Base-by-base conservation (phyloP, 257 asterid genomes). In the Plectranthus barbatus region DNA sequence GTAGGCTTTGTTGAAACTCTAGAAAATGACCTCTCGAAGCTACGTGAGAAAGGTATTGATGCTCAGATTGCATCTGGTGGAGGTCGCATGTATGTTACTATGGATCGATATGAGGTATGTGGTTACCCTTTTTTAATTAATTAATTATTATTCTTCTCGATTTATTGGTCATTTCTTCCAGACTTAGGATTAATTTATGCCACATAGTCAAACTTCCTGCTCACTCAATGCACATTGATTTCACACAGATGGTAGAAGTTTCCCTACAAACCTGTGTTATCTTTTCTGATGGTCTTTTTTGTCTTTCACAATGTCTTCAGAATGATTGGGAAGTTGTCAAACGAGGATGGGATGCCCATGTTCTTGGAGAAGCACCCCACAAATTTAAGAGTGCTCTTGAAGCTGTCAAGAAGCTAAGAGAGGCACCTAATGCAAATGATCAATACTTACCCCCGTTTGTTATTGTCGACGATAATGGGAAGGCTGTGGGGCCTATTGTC, bases 291-390 rank as follows among this genome's bases (percentile, higher is more conserved):
- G 58, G 14, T 44, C 11, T 45, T 12, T 54, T 15, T 65, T 60
- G 66, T 29, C n/a, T n/a, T n/a, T n/a, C n/a, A n/a, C n/a, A 20
- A 37, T 68, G 4, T 70, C 45, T 76, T 45, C 78, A 92, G 98
- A 92, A 92, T 80, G 98, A 92, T 50, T 92, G 98, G 97, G 95
- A 81, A 19, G 91, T 89, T 41, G 82, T 92, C 7, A 92, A 92
- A 72, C 74, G 98, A 64, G 98, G 97, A 56, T 92, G 98, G 98
- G 98, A 92, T 68, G 98, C 98, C 21, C 98, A 88, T 74, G 97
- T 92, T 55, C 95, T 86, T 58, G 98, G 97, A 63, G 98, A 89
- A 81, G 97, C 98, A 64, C 95, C 95, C 10, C 74, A 89, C 81
- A 85, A 86, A 77, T 89, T 89, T 68, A 89, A 66, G 75, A 78